phyloP scores from a whole-genome alignment of 2,329 filamentous ascomycete genomes.

The Cytospora mali region DNA sequence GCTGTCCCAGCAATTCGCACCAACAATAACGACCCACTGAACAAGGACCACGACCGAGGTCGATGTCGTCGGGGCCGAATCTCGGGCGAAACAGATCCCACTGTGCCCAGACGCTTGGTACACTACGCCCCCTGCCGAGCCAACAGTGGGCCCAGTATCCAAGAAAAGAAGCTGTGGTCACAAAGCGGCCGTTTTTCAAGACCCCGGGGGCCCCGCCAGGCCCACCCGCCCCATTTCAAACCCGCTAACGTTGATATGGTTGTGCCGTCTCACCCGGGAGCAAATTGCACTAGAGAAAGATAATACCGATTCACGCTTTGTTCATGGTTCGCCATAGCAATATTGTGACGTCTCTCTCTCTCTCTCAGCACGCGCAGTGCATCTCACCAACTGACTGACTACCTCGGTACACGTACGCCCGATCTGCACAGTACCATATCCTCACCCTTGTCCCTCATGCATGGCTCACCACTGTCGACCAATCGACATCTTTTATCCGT shows the following conservation, averaged over 20 bases:
- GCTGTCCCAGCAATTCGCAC: too few species aligned
- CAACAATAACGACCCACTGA: too few species aligned
- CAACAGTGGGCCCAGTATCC: background rate
- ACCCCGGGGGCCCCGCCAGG: conserved; percentile 1
- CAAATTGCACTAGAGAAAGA: conserved; percentile 1
- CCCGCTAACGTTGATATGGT: background rate
- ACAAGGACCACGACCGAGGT: too few species aligned
- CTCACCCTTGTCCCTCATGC: conserved; percentile 10
- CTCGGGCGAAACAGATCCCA: conserved; percentile 6
- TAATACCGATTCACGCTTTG: conserved; percentile 9
- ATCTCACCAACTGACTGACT: too few species aligned
- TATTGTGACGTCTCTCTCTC: background rate
- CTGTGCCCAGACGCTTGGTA: background rate
- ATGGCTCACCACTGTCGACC: background rate
- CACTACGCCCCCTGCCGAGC: background rate
- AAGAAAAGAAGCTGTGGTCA: conserved; percentile 1
- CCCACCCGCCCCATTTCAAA: background rate
- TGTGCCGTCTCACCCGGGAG: conserved; percentile 3
- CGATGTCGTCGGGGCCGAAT: conserved; percentile 18
- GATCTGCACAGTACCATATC: background rate
- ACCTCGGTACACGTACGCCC: background rate
- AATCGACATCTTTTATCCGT: background rate
- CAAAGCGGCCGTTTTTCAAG: background rate
- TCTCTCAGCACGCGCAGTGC: background rate
- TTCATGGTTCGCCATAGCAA: background rate